Evolutionary conservation across 2,329 filamentous ascomycete species (phyloP).

Genomic region (Cytospora chrysosperma): DNA sequence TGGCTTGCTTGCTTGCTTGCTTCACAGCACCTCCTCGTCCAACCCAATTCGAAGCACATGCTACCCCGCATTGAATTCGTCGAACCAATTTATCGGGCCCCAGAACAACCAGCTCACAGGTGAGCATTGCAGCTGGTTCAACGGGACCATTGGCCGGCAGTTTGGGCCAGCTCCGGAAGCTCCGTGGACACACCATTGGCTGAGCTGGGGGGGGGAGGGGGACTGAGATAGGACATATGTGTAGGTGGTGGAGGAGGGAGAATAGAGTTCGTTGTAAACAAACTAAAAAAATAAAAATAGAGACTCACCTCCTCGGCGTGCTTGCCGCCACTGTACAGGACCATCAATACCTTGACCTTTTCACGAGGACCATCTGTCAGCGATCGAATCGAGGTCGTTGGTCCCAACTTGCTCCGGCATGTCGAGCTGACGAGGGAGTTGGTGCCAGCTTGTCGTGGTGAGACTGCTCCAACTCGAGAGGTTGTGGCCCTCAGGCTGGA

Average conservation of each 20-base stretch:
- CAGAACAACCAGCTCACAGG: constrained; percentile 1
- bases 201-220: too few relatives aligned
- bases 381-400: constrained; percentile 56
- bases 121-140: not conserved
- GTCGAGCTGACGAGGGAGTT: constrained; percentile 4
- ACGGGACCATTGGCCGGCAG: not conserved
- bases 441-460: constrained; percentile 22
- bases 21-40: not conserved
- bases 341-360: constrained; percentile 92
- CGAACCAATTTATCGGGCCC: constrained; percentile 9
- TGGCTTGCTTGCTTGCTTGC: too few relatives aligned
- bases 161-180: not conserved
- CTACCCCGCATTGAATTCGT: constrained; percentile 15
- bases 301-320: constrained; percentile 77
- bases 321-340: constrained; percentile 88
- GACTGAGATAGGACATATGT: not conserved
- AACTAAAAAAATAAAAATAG: too few relatives aligned
- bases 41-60: not conserved
- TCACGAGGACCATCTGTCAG: constrained; percentile 46
- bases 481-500: constrained; percentile 18
- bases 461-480: constrained; percentile 13
- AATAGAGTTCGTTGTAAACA: too few relatives aligned
- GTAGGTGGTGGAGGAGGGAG: constrained; percentile 8
- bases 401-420: constrained; percentile 24
- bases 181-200: not conserved